These are phyloP conservation scores for Linnemannia hyalina DNA, from an alignment of 192 early-diverging fungal species.

Conservation along the genomic window DNA sequence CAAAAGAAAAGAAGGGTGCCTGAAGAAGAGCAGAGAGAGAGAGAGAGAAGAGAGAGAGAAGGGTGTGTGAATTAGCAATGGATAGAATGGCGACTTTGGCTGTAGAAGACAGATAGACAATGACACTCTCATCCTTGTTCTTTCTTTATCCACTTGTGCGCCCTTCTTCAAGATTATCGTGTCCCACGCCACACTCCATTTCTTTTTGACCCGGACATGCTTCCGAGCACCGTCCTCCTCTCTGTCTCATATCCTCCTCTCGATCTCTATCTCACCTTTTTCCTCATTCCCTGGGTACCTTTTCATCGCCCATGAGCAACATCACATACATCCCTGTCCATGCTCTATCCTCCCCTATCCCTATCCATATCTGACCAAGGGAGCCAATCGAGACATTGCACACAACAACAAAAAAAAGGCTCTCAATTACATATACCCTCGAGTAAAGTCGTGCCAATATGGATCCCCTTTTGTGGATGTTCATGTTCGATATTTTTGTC, in stretches of 20 bases:
- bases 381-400: slow-evolving; percentile 5
- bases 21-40: background rate
- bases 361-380: background rate
- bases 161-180: background rate
- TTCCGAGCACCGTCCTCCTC: background rate
- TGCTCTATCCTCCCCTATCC: no score
- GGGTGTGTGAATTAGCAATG: no score
- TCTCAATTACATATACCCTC: background rate
- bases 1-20: background rate
- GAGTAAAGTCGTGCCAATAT: background rate
- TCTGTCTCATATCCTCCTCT: background rate
- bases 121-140: no score
- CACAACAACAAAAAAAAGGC: background rate
- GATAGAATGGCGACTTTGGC: no score
- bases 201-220: background rate
- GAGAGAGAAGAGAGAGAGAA: background rate
- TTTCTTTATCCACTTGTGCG: background rate
- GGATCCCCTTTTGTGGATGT: background rate
- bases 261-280: no score
- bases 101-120: no score
- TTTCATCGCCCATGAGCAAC: background rate
- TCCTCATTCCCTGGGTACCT: background rate
- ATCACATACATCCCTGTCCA: no score
- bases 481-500: background rate
- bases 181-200: slow-evolving; percentile 9